Percentiles rank a stretch among this genome's conserved stretches.
Conservation (phyloP, 1,284 basidiomycete species). For the Rhizopogon hawkerae region DNA sequence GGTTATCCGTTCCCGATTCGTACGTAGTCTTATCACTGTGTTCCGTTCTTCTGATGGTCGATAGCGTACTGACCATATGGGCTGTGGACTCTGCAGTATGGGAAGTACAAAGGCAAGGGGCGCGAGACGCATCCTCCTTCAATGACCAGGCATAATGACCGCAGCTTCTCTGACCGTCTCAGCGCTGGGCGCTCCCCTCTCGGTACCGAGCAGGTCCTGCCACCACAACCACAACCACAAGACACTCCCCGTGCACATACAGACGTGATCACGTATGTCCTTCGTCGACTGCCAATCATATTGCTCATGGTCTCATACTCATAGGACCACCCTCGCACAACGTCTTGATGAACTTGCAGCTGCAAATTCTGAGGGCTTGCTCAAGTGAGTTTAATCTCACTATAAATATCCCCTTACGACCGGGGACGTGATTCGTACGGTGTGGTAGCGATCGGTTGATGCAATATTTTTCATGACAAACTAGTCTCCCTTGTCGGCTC, state of each 20-base stretch:
- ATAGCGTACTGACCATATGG: slow-evolving; percentile 7
- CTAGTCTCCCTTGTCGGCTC: neutral
- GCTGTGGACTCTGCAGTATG: slow-evolving; percentile 40
- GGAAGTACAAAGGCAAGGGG: slow-evolving; percentile 56
- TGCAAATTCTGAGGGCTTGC: slow-evolving; percentile 67
- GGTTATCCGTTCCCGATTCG: slow-evolving; percentile 67
- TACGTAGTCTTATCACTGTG: slow-evolving; percentile 33
- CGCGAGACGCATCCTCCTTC: slow-evolving; percentile 34
- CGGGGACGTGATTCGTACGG: slow-evolving; percentile 1
- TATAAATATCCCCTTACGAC: neutral
- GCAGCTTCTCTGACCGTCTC: slow-evolving; percentile 20
- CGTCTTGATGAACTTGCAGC: slow-evolving; percentile 67
- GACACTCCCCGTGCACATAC: slow-evolving; percentile 35
- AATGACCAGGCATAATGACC: neutral
- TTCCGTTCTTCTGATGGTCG: slow-evolving; percentile 9
- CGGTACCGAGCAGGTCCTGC: slow-evolving; percentile 1
- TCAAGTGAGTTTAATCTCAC: slow-evolving; percentile 45
- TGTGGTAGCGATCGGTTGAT: neutral
- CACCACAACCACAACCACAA: slow-evolving; percentile 1
- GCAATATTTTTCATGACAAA: slow-evolving; percentile 3
- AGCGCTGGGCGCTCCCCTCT: slow-evolving; percentile 28
- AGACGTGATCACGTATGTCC: slow-evolving; percentile 60
- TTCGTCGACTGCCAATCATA: slow-evolving; percentile 9
- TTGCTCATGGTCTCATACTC: slow-evolving; percentile 14
- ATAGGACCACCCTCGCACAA: slow-evolving; percentile 64